Evolutionary conservation across 1,284 basidiomycete genomes (phyloP).

Genomic region (Hymenochaete sp.): DNA sequence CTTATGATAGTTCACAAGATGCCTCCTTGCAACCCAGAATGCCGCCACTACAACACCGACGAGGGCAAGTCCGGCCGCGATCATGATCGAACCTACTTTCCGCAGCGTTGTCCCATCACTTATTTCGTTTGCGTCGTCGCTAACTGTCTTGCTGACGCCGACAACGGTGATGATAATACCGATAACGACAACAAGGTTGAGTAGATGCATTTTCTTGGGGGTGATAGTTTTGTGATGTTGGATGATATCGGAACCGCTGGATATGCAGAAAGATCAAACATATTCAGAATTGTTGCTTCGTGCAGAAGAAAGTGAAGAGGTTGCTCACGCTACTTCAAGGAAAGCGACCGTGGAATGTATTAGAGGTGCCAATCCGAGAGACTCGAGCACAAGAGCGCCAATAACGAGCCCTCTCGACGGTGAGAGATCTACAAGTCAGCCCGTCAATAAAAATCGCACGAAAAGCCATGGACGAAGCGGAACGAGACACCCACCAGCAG

Average conservation of each 20-base stretch:
- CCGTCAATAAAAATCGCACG: too few relatives aligned
- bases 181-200: slow-evolving; percentile 34
- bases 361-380: slow-evolving; percentile 44
- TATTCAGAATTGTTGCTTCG: too few relatives aligned
- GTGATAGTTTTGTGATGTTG: too few relatives aligned
- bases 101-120: slow-evolving; percentile 11
- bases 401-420: slow-evolving; percentile 35
- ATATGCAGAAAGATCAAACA: too few relatives aligned
- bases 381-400: slow-evolving; percentile 47
- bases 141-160: slow-evolving; percentile 30
- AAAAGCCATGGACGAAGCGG: too few relatives aligned
- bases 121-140: slow-evolving; percentile 1
- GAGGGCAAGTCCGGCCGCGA: slow-evolving; percentile 37
- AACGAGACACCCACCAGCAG: too few relatives aligned
- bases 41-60: slow-evolving; percentile 34
- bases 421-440: too few relatives aligned
- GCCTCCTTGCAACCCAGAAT: slow-evolving; percentile 37
- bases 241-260: too few relatives aligned
- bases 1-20: slow-evolving; percentile 43
- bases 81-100: slow-evolving; percentile 37
- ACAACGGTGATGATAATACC: slow-evolving; percentile 44
- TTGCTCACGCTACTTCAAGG: slow-evolving; percentile 48
- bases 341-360: slow-evolving; percentile 51
- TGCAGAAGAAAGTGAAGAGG: too few relatives aligned
- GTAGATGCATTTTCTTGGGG: slow-evolving; percentile 27